phyloP scores from a whole-genome alignment of 768 basidiomycete genomes.

The Macrolepiota dolichaula region DNA sequence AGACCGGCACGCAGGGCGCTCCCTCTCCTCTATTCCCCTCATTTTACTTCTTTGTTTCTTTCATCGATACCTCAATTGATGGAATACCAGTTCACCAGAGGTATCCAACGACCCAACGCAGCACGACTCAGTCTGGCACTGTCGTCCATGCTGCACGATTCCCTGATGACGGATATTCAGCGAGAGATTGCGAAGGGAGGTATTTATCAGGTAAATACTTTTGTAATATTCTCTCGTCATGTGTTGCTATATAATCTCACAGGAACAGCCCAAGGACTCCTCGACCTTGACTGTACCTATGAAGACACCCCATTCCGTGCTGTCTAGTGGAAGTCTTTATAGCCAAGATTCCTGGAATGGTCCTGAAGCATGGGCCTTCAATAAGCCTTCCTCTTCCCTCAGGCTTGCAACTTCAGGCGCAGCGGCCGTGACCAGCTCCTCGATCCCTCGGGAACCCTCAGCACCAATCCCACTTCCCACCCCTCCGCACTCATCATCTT shows the following conservation, averaged over 20 bases:
- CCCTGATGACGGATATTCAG: neutral
- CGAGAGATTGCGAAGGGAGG: neutral
- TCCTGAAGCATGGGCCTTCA: slow-evolving; percentile 1
- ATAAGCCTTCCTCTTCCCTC: neutral
- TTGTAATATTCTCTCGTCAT: too few relatives aligned
- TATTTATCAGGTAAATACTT: neutral
- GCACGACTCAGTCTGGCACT: slow-evolving; percentile 1
- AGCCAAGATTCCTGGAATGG: slow-evolving; percentile 4
- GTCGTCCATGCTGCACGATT: neutral
- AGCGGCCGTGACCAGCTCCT: neutral
- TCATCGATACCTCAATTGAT: neutral
- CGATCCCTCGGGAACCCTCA: neutral
- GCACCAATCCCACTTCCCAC: neutral
- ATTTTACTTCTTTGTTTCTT: neutral
- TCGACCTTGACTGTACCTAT: neutral
- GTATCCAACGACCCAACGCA: neutral
- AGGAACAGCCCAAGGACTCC: neutral
- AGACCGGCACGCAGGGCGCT: neutral
- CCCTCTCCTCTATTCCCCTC: neutral
- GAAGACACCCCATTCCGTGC: neutral
- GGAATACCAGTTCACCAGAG: slow-evolving; percentile 3
- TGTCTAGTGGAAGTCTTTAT: neutral
- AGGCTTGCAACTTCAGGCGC: neutral
- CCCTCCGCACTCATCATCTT: neutral
- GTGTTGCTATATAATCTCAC: too few relatives aligned